These are phyloP conservation scores for Vigna nakashimae DNA, from an alignment of 306 rosid species.

Conservation along the genomic window DNA sequence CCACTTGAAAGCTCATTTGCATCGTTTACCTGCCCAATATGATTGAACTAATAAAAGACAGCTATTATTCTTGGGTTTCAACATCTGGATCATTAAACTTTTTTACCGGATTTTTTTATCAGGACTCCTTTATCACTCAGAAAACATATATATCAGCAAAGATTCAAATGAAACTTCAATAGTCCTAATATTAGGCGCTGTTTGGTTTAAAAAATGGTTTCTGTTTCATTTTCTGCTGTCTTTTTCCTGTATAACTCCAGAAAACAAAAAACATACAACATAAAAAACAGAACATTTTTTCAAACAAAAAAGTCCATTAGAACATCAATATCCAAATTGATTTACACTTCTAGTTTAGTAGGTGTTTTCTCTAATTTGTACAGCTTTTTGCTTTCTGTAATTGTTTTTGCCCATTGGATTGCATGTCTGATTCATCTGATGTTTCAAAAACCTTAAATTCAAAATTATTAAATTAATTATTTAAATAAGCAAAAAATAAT, in stretches of 20 bases:
- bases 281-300: background rate
- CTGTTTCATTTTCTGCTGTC: background rate
- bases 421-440: constrained; percentile 29
- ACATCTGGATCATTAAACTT: background rate
- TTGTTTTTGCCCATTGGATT: background rate
- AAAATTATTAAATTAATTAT: background rate
- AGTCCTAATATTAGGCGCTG: background rate
- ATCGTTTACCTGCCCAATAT: constrained; percentile 17
- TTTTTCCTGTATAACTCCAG: background rate
- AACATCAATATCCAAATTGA: background rate
- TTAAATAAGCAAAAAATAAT: constrained; percentile 20
- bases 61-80: constrained; percentile 18
- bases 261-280: background rate
- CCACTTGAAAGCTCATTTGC: constrained; percentile 21
- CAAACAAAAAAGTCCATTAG: background rate
- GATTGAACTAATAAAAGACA: constrained; percentile 1
- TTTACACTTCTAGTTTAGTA: background rate
- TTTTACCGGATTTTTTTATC: background rate
- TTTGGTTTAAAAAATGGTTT: background rate
- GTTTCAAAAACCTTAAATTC: constrained; percentile 22
- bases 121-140: background rate
- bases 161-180: constrained; percentile 10
- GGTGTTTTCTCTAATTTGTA: constrained; percentile 10
- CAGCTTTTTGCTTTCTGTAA: constrained; percentile 9
- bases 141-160: background rate